Conservation (phyloP, 2,329 filamentous ascomycete species). For the Alternaria ventricosa region DNA sequence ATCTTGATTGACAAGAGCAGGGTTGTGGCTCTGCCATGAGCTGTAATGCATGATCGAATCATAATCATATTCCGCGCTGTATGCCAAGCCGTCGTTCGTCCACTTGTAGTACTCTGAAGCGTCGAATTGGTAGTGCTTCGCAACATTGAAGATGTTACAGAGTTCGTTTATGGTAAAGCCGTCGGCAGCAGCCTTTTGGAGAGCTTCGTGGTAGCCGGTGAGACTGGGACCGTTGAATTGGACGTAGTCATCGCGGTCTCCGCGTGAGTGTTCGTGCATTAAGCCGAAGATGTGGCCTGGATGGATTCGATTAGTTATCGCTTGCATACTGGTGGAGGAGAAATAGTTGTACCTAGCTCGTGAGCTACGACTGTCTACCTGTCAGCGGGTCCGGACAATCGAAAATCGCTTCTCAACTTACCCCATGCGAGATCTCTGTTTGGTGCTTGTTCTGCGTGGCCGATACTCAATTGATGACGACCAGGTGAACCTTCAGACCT, state of each 20-base stretch:
- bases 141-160: background rate
- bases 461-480: background rate
- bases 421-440: background rate
- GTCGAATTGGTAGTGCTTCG: background rate
- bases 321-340: background rate
- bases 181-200: background rate
- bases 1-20: background rate
- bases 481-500: background rate
- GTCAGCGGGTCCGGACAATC: background rate
- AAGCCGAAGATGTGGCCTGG: conserved; percentile 2
- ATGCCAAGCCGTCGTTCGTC: background rate
- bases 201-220: background rate
- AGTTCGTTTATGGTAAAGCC: background rate
- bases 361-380: background rate
- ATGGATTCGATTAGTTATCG: background rate
- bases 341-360: background rate
- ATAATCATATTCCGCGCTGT: background rate
- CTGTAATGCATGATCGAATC: conserved; percentile 5
- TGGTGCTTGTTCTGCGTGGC: background rate
- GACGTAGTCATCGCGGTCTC: conserved; percentile 4
- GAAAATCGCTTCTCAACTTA: background rate
- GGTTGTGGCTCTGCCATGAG: background rate
- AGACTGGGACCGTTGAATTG: background rate
- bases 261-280: conserved; percentile 1
- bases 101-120: background rate